These are phyloP conservation scores for Phylloporus rhodoxanthus DNA, from an alignment of 768 basidiomycete genomes.

Conservation along the genomic window DNA sequence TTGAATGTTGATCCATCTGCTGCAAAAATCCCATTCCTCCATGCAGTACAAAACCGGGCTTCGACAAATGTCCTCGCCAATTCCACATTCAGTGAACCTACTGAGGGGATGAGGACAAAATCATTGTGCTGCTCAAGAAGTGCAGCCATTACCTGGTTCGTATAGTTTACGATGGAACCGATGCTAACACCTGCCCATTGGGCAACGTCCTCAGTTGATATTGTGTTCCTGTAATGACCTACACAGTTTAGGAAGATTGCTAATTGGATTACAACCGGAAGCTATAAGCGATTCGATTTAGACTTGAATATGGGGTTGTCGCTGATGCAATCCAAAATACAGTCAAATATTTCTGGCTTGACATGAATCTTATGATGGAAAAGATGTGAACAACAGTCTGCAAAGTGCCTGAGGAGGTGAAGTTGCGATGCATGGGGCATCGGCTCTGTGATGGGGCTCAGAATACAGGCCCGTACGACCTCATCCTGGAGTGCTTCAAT, in stretches of 20 bases:
- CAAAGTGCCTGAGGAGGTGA: constrained; percentile 3
- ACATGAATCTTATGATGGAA: constrained; percentile 26
- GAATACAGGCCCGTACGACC: no score
- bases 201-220: neutral
- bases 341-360: constrained; percentile 22
- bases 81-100: neutral
- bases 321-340: constrained; percentile 16
- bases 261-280: constrained; percentile 24
- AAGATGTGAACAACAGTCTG: constrained; percentile 7
- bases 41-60: constrained; percentile 5
- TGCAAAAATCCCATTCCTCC: constrained; percentile 33
- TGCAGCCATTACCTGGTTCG: neutral
- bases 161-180: constrained; percentile 1
- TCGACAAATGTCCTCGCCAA: neutral
- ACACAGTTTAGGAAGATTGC: constrained; percentile 23
- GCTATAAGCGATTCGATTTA: constrained; percentile 13
- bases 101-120: neutral
- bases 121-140: constrained; percentile 2
- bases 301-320: constrained; percentile 21
- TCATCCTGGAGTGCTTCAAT: no score
- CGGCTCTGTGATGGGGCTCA: no score
- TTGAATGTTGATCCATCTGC: constrained; percentile 33
- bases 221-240: constrained; percentile 27
- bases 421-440: no score
- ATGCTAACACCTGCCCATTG: constrained; percentile 9